Percentiles rank a stretch among this genome's conserved stretches.
Evolutionary conservation across 169 alveolate genomes (phyloP).

Genomic region (Eimeria necatrix): DNA sequence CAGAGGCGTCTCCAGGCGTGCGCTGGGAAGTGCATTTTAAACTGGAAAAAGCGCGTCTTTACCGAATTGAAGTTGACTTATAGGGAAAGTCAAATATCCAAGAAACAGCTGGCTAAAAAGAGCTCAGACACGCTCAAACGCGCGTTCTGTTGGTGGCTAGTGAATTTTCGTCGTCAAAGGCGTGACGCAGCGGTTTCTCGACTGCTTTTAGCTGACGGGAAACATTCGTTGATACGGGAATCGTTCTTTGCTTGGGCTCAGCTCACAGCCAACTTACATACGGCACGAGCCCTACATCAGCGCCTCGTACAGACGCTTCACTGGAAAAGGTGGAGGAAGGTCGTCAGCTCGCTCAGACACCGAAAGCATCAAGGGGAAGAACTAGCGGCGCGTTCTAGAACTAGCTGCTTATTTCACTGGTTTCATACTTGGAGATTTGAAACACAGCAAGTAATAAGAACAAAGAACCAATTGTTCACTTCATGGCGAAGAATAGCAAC

Average conservation of each 20-base stretch:
- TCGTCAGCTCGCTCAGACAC: background rate
- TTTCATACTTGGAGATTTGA: background rate
- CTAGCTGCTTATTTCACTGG: background rate
- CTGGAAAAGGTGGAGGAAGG: slow-evolving; percentile 23
- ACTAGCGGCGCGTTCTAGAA: background rate
- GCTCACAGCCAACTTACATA: background rate
- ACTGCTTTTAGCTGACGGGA: background rate
- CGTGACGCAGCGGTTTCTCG: background rate
- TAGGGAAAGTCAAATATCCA: background rate
- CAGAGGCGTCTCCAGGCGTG: background rate
- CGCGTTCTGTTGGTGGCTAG: slow-evolving; percentile 7
- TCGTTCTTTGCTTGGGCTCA: slow-evolving; percentile 20
- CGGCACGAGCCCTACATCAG: background rate
- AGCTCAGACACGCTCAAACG: background rate
- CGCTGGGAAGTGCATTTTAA: background rate
- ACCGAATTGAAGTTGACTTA: background rate
- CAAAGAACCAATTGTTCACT: background rate
- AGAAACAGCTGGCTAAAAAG: background rate
- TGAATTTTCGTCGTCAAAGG: slow-evolving; percentile 40
- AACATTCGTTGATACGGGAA: background rate
- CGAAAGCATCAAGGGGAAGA: background rate
- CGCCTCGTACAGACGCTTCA: background rate
- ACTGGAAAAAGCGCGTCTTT: slow-evolving; percentile 8
- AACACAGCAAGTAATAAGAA: background rate
- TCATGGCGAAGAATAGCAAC: slow-evolving; percentile 4